phyloP scores from a whole-genome alignment of 139 green algal species.

The Mesotaenium endlicherianum region DNA sequence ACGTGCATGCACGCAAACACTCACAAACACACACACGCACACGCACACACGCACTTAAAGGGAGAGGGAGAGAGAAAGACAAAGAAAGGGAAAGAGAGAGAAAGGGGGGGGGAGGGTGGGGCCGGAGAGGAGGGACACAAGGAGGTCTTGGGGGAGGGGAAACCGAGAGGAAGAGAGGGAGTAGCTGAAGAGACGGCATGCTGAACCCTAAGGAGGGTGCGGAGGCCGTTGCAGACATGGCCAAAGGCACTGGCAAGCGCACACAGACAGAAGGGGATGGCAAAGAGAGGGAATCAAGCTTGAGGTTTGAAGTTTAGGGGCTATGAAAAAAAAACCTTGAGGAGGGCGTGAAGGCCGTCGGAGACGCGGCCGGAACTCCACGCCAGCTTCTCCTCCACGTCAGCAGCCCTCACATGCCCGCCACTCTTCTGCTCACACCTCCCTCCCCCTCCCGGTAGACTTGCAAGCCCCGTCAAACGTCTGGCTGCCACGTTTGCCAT shows the following conservation, averaged over 20 bases:
- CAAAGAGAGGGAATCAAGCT: background rate
- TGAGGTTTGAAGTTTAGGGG: background rate
- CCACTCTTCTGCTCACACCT: too few species aligned
- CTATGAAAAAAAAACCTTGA: slow-evolving; percentile 22
- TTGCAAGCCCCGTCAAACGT: too few species aligned
- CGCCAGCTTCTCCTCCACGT: background rate
- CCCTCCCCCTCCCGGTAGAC: too few species aligned
- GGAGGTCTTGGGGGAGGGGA: background rate
- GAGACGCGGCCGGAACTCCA: slow-evolving; percentile 25
- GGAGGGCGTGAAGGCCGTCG: slow-evolving; percentile 20
- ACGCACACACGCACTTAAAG: background rate
- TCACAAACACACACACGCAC: background rate
- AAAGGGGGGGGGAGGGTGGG: background rate
- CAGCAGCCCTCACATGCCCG: slow-evolving; percentile 24
- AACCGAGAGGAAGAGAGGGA: background rate
- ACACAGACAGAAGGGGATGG: background rate
- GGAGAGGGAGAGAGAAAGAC: background rate
- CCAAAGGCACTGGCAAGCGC: too few species aligned
- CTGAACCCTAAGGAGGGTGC: background rate
- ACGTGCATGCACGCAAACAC: background rate
- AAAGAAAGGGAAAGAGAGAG: background rate
- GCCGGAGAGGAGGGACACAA: background rate
- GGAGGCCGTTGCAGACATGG: too few species aligned
- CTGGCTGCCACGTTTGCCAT: too few species aligned
- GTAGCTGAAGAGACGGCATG: background rate